Evolutionary conservation across 2,329 filamentous ascomycete species (phyloP).

Genomic region (Dactylellina drechsleri): DNA sequence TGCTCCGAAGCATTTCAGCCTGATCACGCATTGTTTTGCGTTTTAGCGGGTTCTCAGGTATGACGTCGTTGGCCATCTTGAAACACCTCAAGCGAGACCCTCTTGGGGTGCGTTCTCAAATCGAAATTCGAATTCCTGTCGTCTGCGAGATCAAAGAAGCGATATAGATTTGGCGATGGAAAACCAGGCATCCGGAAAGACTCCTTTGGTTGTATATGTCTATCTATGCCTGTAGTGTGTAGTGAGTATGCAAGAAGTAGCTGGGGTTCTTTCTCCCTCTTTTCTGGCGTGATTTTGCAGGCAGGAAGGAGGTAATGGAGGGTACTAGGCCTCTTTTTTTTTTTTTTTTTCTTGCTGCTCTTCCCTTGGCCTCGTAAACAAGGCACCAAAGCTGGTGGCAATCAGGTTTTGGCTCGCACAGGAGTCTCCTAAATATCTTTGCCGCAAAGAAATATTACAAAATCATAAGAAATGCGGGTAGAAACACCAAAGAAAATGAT

Average conservation of each 20-base stretch:
- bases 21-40: constrained; percentile 41
- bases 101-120: constrained; percentile 25
- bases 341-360: constrained; percentile 24
- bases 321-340: constrained; percentile 15
- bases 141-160: constrained; percentile 36
- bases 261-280: constrained; percentile 5
- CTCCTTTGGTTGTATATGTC: constrained; percentile 19
- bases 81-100: constrained; percentile 45
- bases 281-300: not conserved
- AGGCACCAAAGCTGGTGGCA: constrained; percentile 44
- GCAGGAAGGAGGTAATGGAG: too few species aligned
- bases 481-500: too few species aligned
- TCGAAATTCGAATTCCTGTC: constrained; percentile 30
- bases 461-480: not conserved
- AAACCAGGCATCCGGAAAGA: constrained; percentile 41
- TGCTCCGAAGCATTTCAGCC: constrained; percentile 39
- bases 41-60: constrained; percentile 38
- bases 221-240: constrained; percentile 31
- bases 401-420: constrained; percentile 27
- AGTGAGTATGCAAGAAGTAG: constrained; percentile 22
- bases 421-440: constrained; percentile 10
- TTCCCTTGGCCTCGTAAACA: constrained; percentile 50
- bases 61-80: constrained; percentile 52
- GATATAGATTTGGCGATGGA: constrained; percentile 19
- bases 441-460: constrained; percentile 8